phyloP scores from a whole-genome alignment of 1,284 basidiomycete genomes.

The Boletus smithii region DNA sequence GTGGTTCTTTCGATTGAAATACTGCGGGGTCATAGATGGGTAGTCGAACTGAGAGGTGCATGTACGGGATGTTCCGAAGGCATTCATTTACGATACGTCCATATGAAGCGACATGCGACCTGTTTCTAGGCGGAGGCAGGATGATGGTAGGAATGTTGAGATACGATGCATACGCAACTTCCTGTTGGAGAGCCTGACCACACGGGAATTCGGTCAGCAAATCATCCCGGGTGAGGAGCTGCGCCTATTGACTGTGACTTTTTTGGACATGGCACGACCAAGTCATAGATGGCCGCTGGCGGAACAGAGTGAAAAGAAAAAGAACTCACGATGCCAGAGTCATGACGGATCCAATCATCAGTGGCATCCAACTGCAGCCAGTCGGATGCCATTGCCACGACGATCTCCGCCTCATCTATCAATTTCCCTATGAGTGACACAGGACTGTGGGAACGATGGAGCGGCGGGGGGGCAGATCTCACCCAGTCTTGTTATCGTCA shows the following conservation, averaged over 20 bases:
- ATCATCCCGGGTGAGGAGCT: conserved; percentile 9
- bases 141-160: conserved; percentile 83
- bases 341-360: conserved; percentile 93
- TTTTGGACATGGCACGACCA: conserved; percentile 16
- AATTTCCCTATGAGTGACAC: conserved; percentile 17
- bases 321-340: conserved; percentile 84
- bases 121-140: conserved; percentile 87
- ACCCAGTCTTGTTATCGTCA: conserved; percentile 86
- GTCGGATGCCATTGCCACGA: conserved; percentile 79
- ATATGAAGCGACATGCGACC: conserved; percentile 85
- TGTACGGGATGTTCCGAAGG: conserved; percentile 65
- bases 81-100: conserved; percentile 85
- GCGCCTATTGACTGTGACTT: conserved; percentile 27
- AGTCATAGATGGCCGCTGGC: conserved; percentile 7
- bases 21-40: conserved; percentile 78
- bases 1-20: conserved; percentile 40
- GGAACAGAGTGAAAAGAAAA: conserved; percentile 23
- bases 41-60: conserved; percentile 77
- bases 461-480: conserved; percentile 25
- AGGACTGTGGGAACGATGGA: conserved; percentile 17
- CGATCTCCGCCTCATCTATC: conserved; percentile 79
- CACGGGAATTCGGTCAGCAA: conserved; percentile 16
- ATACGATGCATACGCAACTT: conserved; percentile 91
- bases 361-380: conserved; percentile 95
- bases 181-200: conserved; percentile 84